These are phyloP conservation scores for Cercospora sojina DNA, from an alignment of 2,329 filamentous ascomycete genomes.

Conservation along the genomic window DNA sequence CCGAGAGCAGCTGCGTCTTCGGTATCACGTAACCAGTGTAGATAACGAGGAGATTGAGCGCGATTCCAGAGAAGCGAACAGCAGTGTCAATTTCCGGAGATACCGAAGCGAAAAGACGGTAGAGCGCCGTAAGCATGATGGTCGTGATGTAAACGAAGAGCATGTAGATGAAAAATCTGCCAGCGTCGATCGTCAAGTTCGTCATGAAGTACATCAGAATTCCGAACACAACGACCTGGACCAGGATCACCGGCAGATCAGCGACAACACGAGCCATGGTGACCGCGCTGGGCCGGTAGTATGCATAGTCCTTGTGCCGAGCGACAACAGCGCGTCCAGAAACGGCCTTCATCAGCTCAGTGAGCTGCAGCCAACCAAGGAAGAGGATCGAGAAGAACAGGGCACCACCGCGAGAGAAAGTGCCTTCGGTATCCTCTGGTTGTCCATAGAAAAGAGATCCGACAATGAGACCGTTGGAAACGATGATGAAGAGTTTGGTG, in stretches of 20 bases:
- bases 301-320: conserved; percentile 66
- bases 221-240: conserved; percentile 60
- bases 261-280: conserved; percentile 61
- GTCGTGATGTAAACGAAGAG: conserved; percentile 64
- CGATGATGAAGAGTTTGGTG: conserved; percentile 77
- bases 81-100: conserved; percentile 65
- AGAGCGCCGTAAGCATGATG: conserved; percentile 62
- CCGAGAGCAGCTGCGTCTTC: conserved; percentile 57
- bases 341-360: conserved; percentile 76
- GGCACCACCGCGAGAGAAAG: conserved; percentile 62
- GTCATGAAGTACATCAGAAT: conserved; percentile 67
- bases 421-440: conserved; percentile 57
- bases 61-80: conserved; percentile 63
- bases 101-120: conserved; percentile 65
- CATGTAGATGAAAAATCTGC: conserved; percentile 66
- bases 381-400: conserved; percentile 68
- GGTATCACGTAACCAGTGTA: conserved; percentile 69
- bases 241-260: conserved; percentile 61
- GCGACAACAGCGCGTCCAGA: conserved; percentile 67
- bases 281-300: conserved; percentile 68
- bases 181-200: conserved; percentile 56
- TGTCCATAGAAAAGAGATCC: conserved; percentile 76
- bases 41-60: conserved; percentile 61
- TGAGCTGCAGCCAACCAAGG: conserved; percentile 69
- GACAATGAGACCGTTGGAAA: conserved; percentile 72